Evolutionary conservation across 257 asterid genomes (phyloP), one percentile per base, ranked within the genome.

Genomic region (Solanum pinnatisectum): DNA sequence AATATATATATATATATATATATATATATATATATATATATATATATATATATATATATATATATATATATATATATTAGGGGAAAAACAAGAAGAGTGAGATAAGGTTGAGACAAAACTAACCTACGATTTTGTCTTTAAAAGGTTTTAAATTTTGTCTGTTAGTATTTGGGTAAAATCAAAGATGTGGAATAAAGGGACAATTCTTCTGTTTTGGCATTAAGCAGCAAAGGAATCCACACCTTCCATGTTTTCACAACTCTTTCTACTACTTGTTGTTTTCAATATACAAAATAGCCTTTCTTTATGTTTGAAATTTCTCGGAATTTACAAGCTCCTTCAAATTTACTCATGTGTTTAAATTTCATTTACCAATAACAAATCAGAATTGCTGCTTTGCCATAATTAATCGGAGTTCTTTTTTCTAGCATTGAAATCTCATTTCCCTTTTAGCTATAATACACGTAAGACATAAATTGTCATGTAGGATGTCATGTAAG

Each of bases 141-240:
- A 52, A 33, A 52, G 42, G 70, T 11, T 87, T 35, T 15, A 87
- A 46, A 23, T 84, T 90, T 89, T 90, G 93, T 90, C 91, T 7
- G 83, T 78, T 91, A 44, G 42, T 42, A 71, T 84, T 84, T 88
- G 91, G 93, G 89, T 89, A 87, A 90, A 78, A 86, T 76, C 87
- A 73, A 89, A 88, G 81, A 86, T 87, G 6, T 39, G 44, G 67
- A 52, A 83, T 65, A 87, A 27, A 76, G 87, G 49, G 90, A 89
- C 87, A 74, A 82, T 67, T 74, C 89, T 84, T 90, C 87, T 88
- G 92, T 89, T 88, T 85, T 85, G 77, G 67, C 88, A 59, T 84
- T 85, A 82, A 71, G 87, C 86, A 30, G 20, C 42, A 30, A 81
- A 46, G 23, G 85, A 81, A 46, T 81, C 85, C 63, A 25, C 42